A percentile compares a stretch with the other conserved stretches of the same genome.
Conservation (phyloP, 352 stramenopile species). For the Poterioochromonas sp. region DNA sequence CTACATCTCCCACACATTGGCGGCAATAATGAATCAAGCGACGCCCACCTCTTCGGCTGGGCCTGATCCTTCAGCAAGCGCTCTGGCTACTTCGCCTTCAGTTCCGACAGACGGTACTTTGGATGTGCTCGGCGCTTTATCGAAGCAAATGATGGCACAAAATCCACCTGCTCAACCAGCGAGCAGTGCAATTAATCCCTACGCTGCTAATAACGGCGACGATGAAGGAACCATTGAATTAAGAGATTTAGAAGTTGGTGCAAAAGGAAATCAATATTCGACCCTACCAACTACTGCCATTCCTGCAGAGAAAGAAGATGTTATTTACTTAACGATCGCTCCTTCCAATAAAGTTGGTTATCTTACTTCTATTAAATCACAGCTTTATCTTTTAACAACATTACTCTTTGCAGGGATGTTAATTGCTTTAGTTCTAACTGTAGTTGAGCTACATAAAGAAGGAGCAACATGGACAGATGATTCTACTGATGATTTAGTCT, state of each 20-base stretch:
- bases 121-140: neutral
- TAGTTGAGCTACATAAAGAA: neutral
- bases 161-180: neutral
- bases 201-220: too few relatives aligned
- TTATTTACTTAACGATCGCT: neutral
- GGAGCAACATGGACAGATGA: neutral
- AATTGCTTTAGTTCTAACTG: neutral
- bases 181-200: neutral
- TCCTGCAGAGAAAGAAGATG: neutral
- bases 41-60: neutral
- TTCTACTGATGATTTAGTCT: neutral
- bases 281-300: neutral
- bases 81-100: too few relatives aligned
- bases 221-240: neutral
- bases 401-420: neutral
- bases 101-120: neutral
- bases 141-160: neutral
- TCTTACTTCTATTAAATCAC: neutral
- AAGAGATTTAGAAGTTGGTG: neutral
- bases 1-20: too few relatives aligned
- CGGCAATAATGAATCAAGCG: neutral
- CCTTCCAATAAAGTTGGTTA: neutral
- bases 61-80: neutral
- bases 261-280: too few relatives aligned
- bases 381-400: neutral